These are phyloP conservation scores for Sisymbrium altissimum DNA, from an alignment of 345 rosid genomes.

Conservation along the genomic window DNA sequence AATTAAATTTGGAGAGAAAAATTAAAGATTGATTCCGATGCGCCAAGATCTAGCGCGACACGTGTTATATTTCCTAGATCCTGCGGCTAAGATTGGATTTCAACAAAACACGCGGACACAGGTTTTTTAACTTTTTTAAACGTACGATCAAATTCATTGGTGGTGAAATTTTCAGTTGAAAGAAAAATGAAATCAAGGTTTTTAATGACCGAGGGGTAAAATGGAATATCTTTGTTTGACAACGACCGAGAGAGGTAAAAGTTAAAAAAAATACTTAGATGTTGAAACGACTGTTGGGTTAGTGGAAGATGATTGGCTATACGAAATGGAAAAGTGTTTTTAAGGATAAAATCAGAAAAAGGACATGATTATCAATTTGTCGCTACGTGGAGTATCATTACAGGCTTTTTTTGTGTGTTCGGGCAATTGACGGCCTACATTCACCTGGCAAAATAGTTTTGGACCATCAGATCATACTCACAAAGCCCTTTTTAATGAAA, in stretches of 20 bases:
- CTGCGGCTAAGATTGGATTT: slow-evolving; percentile 18
- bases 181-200: neutral
- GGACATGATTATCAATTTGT: neutral
- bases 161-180: neutral
- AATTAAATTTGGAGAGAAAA: neutral
- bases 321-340: neutral
- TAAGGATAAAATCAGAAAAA: neutral
- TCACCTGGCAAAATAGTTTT: neutral
- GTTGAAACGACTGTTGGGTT: neutral
- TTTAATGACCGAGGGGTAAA: neutral
- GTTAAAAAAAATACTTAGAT: neutral
- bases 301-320: neutral
- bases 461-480: neutral
- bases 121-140: neutral
- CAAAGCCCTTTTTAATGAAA: neutral
- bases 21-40: neutral
- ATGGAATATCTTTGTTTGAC: neutral
- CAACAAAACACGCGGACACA: neutral
- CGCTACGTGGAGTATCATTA: neutral
- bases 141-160: neutral
- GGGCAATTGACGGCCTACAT: neutral
- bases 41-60: slow-evolving; percentile 1
- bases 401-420: neutral
- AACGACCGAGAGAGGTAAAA: neutral
- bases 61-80: slow-evolving; percentile 13